Evolutionary conservation across 495 filamentous ascomycete species (phyloP).

Genomic region (Neurospora cerealis): DNA sequence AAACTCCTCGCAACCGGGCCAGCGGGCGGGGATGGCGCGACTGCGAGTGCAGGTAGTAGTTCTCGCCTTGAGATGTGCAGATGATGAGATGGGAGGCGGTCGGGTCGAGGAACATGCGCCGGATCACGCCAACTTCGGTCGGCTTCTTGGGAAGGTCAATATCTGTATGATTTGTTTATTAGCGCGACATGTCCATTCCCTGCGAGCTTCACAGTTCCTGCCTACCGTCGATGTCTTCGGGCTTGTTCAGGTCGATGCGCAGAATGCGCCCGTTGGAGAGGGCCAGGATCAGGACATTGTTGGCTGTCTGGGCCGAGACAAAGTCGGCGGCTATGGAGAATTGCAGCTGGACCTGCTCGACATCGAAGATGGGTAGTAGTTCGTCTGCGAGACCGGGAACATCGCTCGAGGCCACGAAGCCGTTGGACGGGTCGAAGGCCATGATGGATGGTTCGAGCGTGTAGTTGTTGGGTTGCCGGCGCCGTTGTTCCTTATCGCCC

Average conservation of each 20-base stretch:
- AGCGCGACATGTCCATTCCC: background rate
- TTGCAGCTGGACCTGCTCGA: constrained; percentile 81
- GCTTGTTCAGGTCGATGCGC: constrained; percentile 85
- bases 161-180: constrained; percentile 43
- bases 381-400: constrained; percentile 48
- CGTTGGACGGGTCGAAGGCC: constrained; percentile 40
- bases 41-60: constrained; percentile 95
- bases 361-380: constrained; percentile 79
- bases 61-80: constrained; percentile 83
- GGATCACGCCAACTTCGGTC: constrained; percentile 81
- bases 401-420: constrained; percentile 38
- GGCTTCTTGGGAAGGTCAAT: constrained; percentile 94
- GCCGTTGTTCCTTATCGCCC: background rate
- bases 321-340: constrained; percentile 90
- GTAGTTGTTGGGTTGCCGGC: background rate
- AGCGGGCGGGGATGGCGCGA: constrained; percentile 77
- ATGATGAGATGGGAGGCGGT: constrained; percentile 91
- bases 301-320: constrained; percentile 90
- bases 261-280: constrained; percentile 81
- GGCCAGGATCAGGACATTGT: constrained; percentile 90
- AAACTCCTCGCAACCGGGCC: constrained; percentile 72
- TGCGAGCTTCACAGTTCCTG: constrained; percentile 4
- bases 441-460: constrained; percentile 15
- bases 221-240: constrained; percentile 88
- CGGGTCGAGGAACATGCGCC: constrained; percentile 92